These are phyloP conservation scores for Coniochaeta sp. DNA, from an alignment of 2,329 filamentous ascomycete species.

Conservation along the genomic window DNA sequence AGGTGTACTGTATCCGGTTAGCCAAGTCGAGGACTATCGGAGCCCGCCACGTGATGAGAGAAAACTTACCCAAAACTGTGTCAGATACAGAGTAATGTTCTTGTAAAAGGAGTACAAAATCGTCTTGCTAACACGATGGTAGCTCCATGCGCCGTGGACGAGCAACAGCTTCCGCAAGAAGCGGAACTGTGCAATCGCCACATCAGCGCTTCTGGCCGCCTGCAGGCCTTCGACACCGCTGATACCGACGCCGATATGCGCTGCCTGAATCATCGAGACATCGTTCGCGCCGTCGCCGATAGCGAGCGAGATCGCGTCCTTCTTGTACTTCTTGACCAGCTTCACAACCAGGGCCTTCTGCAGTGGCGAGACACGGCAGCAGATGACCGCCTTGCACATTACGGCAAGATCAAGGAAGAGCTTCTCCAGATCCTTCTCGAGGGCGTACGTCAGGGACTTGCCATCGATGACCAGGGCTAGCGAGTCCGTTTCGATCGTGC, in stretches of 20 bases:
- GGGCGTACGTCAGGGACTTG: conserved; percentile 84
- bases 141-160: conserved; percentile 95
- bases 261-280: conserved; percentile 99
- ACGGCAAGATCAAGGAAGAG: conserved; percentile 87
- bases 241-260: conserved; percentile 95
- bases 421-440: conserved; percentile 92
- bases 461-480: conserved; percentile 93
- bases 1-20: conserved; percentile 63
- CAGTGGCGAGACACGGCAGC: conserved; percentile 90
- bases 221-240: conserved; percentile 95
- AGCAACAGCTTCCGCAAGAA: conserved; percentile 89
- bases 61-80: conserved; percentile 85
- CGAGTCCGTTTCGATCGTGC: conserved; percentile 72
- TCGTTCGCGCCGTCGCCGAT: conserved; percentile 98
- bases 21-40: background rate
- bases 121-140: conserved; percentile 92
- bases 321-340: conserved; percentile 85
- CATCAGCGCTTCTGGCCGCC: conserved; percentile 89
- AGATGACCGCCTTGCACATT: conserved; percentile 98
- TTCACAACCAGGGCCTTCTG: conserved; percentile 98
- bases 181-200: conserved; percentile 92
- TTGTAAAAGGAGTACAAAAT: conserved; percentile 99
- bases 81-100: conserved; percentile 98
- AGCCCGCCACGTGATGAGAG: background rate
- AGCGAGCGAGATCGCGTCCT: conserved; percentile 84